These are phyloP conservation scores for Parsonsia alboflavescens DNA, from an alignment of 257 asterid genomes.

Conservation along the genomic window DNA sequence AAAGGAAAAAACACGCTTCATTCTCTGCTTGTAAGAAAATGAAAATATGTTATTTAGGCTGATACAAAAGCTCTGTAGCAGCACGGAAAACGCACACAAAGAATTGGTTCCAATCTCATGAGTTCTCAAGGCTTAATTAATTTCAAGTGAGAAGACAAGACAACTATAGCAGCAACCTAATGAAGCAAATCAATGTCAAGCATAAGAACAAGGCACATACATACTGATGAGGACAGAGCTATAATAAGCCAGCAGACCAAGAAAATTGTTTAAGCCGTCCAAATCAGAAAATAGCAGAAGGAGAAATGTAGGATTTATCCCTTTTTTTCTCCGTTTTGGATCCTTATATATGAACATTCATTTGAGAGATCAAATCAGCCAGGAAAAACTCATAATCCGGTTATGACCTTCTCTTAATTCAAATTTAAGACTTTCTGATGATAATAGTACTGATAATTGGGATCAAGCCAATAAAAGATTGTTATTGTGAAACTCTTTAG, in stretches of 20 bases:
- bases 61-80: neutral
- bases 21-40: neutral
- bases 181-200: neutral
- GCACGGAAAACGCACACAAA: neutral
- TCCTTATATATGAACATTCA: neutral
- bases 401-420: neutral
- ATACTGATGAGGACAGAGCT: neutral
- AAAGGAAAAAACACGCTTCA: neutral
- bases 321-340: neutral
- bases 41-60: neutral
- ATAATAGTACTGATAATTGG: neutral
- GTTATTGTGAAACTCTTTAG: neutral
- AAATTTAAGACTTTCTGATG: neutral
- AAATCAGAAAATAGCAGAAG: neutral
- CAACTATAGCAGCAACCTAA: neutral
- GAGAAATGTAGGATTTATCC: neutral
- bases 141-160: neutral
- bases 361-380: neutral
- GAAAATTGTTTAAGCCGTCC: neutral
- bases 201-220: neutral
- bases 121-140: neutral
- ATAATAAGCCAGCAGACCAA: neutral
- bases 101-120: neutral
- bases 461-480: neutral
- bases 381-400: neutral